These are phyloP conservation scores for Phytophthora lateralis DNA, from an alignment of 352 stramenopile genomes.

Conservation along the genomic window DNA sequence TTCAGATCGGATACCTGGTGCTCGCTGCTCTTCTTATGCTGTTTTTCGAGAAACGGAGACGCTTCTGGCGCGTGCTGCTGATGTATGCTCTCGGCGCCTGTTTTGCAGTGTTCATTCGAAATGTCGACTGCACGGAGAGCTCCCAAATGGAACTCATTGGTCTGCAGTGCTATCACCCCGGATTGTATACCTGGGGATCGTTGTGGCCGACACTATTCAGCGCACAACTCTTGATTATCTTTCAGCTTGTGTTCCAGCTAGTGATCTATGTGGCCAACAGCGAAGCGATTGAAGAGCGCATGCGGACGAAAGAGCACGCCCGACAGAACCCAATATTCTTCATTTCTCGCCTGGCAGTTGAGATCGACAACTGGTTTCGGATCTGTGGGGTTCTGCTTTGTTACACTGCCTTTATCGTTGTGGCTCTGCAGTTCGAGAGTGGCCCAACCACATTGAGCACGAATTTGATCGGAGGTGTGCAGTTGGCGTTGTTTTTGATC, in stretches of 20 bases:
- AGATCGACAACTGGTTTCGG: constrained; percentile 82
- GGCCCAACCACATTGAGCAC: constrained; percentile 58
- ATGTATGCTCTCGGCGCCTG: constrained; percentile 73
- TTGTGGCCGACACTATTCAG: constrained; percentile 85
- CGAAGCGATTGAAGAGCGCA: constrained; percentile 67
- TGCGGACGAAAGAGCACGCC: constrained; percentile 63
- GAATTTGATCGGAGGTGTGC: constrained; percentile 65
- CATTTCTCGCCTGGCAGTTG: constrained; percentile 67
- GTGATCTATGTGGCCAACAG: constrained; percentile 84
- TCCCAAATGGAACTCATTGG: constrained; percentile 63
- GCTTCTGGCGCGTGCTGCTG: constrained; percentile 81
- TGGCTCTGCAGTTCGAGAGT: constrained; percentile 71
- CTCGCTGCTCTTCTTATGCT: constrained; percentile 79
- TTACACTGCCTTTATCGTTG: constrained; percentile 73
- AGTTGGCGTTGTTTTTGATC: constrained; percentile 67
- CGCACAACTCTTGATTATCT: constrained; percentile 83
- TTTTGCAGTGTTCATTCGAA: constrained; percentile 79
- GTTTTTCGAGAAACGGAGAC: constrained; percentile 79
- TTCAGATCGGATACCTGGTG: constrained; percentile 87
- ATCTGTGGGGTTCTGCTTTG: constrained; percentile 65
- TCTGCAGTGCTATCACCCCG: constrained; percentile 70
- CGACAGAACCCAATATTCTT: constrained; percentile 81
- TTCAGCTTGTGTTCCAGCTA: constrained; percentile 85
- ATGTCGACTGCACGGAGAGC: constrained; percentile 67
- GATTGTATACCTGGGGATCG: constrained; percentile 62